Percentiles rank a stretch among this genome's conserved stretches.
These are phyloP conservation scores for Verticillium albo-atrum DNA, from an alignment of 2,329 filamentous ascomycete genomes.

Conservation along the genomic window DNA sequence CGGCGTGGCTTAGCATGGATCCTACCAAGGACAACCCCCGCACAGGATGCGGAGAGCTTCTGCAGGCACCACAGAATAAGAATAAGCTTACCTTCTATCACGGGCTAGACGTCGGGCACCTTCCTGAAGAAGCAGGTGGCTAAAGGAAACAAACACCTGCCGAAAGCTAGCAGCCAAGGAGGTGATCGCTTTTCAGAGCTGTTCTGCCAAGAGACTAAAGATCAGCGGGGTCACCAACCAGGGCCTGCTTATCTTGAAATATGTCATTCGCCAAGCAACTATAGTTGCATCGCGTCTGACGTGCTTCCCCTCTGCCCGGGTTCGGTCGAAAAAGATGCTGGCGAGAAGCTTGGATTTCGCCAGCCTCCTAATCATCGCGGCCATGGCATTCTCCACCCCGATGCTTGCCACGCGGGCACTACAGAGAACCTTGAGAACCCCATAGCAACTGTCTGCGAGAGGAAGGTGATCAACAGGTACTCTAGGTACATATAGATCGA, in stretches of 20 bases:
- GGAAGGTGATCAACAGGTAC: neutral
- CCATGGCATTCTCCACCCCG: conserved; percentile 3
- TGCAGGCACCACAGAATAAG: neutral
- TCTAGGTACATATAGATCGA: neutral
- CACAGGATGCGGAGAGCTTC: neutral
- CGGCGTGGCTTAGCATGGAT: neutral
- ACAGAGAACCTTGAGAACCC: neutral
- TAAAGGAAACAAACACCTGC: neutral
- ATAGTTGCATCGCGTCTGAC: conserved; percentile 1
- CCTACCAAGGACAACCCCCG: neutral
- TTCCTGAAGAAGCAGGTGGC: conserved; percentile 1
- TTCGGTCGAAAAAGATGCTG: neutral
- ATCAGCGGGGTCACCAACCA: conserved; percentile 2
- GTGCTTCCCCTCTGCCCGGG: conserved; percentile 3
- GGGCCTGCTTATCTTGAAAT: conserved; percentile 3
- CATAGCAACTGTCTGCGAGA: neutral
- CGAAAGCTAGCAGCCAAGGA: conserved; percentile 1
- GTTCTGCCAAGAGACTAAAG: neutral
- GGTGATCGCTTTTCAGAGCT: neutral
- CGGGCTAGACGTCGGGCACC: neutral
- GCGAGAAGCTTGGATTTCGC: neutral
- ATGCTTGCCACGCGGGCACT: neutral
- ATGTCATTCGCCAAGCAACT: conserved; percentile 1
- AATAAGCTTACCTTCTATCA: neutral
- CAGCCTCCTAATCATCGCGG: conserved; percentile 2